Base-by-base conservation (phyloP, 768 basidiomycete genomes). In the Suillus sp. region DNA sequence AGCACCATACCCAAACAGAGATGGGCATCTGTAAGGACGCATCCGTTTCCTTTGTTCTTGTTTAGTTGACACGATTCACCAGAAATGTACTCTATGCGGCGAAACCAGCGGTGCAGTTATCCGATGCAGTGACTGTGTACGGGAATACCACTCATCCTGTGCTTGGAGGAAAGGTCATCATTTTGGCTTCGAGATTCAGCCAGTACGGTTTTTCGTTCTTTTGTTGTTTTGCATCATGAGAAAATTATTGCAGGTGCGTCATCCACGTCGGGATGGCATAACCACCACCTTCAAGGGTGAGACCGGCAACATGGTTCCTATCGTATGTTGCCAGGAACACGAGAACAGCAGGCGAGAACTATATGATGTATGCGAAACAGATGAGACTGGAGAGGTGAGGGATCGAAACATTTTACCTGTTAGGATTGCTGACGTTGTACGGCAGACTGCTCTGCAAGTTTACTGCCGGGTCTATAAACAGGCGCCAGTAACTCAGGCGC, bases 101-200 rank as follows among this genome's bases (percentile, higher is more conserved):
- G 81, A 85, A 62, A 72, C 76, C 9, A 85, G 88, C 38, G 96
- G 96, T 8, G 92, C 93, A 3, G 90, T 91, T 45, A 81, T 96
- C 34, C 85, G 87, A 48, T 99, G 97, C 78, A 84, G 79, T 47
- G 94, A 95, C 69, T 98, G 97, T 72, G 75, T 78, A 18, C 85
- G 82, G 59, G 87, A 91, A 67, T 95, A 89, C 73, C 97, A 99
- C 73, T 81, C 89, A 9, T 89, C 93, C 0, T 99, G 97, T 74
- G 97, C 94, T 22, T 98, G 93, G 92, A 84, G 82, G 60, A 80
- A 87, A 45, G 90, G 90, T 0, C 86, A 90, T 78, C 89, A 82
- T 67, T 95, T 99, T 67, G 95, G 93, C 34, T 97, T 99, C 75
- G 96, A 99, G 78, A 85, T 99, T 45, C 90, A 90, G 69, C 84